phyloP scores from a whole-genome alignment of 116 monocot genomes.

The Dioscorea cayenensis region DNA sequence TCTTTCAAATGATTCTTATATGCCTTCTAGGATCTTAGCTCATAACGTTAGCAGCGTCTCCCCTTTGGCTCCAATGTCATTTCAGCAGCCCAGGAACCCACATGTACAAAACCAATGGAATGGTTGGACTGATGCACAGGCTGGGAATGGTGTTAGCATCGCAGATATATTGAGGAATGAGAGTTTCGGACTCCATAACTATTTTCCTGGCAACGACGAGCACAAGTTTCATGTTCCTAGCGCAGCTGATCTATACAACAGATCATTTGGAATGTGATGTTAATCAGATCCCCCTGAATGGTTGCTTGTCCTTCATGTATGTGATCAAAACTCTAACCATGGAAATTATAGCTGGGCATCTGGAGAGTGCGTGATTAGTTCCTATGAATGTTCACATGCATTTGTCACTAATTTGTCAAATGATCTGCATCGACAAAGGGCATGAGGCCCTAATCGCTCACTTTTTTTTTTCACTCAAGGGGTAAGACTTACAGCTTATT shows the following conservation, averaged over 20 bases:
- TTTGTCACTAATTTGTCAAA: not conserved
- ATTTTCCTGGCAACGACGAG: constrained; percentile 45
- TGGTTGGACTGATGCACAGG: constrained; percentile 45
- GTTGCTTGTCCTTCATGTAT: not conserved
- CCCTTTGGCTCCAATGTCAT: constrained; percentile 31
- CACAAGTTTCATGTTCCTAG: constrained; percentile 38
- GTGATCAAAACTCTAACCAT: not conserved
- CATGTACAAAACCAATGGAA: constrained; percentile 49
- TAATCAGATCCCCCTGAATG: not conserved
- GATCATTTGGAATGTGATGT: constrained; percentile 60
- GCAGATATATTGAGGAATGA: constrained; percentile 47
- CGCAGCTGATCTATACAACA: constrained; percentile 46
- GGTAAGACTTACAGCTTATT: not conserved
- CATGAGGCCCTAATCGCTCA: not conserved
- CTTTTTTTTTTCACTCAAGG: not conserved
- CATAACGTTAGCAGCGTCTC: constrained; percentile 30
- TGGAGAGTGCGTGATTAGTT: not conserved
- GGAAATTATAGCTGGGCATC: not conserved
- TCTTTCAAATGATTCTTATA: constrained; percentile 43
- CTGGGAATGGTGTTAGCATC: constrained; percentile 25
- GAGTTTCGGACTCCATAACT: constrained; percentile 32
- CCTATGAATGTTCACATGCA: not conserved
- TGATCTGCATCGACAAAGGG: not conserved
- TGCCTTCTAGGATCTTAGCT: constrained; percentile 28
- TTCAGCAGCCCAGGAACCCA: constrained; percentile 37